Conservation (phyloP, 2,329 filamentous ascomycete species). For the Penicillium concentricum region DNA sequence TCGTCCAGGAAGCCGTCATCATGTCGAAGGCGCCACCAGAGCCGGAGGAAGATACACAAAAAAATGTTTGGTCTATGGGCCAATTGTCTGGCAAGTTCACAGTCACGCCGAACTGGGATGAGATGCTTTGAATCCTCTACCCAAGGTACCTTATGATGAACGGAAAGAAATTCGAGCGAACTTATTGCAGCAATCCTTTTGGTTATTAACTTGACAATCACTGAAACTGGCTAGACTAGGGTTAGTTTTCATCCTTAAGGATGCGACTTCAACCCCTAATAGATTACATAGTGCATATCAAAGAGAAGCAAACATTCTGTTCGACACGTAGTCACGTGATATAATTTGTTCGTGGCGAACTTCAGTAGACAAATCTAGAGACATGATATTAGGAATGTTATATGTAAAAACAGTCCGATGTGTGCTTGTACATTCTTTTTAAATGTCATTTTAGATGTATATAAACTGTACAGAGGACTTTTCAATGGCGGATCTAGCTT, state of each 20-base stretch:
- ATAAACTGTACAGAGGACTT: not conserved
- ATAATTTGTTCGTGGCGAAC: too few species aligned
- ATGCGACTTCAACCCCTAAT: not conserved
- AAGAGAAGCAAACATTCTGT: not conserved
- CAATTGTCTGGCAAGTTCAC: conserved; percentile 65
- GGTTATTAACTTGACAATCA: not conserved
- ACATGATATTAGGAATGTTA: too few species aligned
- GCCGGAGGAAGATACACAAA: conserved; percentile 30
- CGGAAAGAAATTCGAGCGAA: not conserved
- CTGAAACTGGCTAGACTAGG: not conserved
- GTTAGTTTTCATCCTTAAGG: not conserved
- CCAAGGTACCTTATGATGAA: not conserved
- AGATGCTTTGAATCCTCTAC: conserved; percentile 41
- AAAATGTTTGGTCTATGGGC: conserved; percentile 57
- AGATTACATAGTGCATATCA: not conserved
- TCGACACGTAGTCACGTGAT: not conserved
- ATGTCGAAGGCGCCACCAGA: conserved; percentile 23
- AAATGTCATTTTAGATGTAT: too few species aligned
- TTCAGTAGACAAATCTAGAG: too few species aligned
- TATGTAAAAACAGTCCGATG: too few species aligned
- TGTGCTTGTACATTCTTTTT: too few species aligned
- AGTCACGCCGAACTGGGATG: conserved; percentile 60
- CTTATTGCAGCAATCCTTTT: not conserved
- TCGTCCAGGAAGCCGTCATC: conserved; percentile 60
- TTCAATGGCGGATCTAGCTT: not conserved